Evolutionary conservation across 768 basidiomycete species (phyloP).

Genomic region (Gelatoporia subvermispora): DNA sequence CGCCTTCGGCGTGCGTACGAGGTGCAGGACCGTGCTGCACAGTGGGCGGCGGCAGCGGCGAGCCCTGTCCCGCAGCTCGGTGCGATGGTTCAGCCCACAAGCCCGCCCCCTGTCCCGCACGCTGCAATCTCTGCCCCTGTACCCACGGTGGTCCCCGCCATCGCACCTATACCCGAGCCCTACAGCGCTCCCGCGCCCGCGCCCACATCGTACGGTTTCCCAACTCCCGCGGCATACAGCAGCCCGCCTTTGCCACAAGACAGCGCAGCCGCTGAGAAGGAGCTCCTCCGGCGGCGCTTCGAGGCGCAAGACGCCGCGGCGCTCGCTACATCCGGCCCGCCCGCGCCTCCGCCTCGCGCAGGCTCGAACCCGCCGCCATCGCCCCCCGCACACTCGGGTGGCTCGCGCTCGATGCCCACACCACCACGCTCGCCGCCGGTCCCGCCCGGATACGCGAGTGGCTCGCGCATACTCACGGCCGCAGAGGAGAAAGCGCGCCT

Average conservation of each 20-base stretch:
- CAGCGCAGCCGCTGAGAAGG: conserved; percentile 21
- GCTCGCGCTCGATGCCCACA: conserved; percentile 24
- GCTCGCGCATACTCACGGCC: conserved; percentile 47
- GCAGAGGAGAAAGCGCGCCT: conserved; percentile 77
- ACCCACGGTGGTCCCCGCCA: background rate
- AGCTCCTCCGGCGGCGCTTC: conserved; percentile 26
- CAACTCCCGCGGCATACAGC: background rate
- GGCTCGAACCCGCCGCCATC: conserved; percentile 6
- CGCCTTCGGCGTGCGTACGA: conserved; percentile 58
- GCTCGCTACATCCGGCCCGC: conserved; percentile 10
- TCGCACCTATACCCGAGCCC: background rate
- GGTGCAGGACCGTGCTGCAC: conserved; percentile 57
- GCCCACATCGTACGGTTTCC: background rate
- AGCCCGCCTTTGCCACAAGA: conserved; percentile 5
- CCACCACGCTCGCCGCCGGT: conserved; percentile 28
- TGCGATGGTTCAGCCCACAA: background rate
- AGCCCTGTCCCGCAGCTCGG: background rate
- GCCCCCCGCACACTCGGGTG: conserved; percentile 15
- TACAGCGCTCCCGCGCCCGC: conserved; percentile 9
- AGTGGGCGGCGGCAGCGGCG: conserved; percentile 14
- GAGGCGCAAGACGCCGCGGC: conserved; percentile 26
- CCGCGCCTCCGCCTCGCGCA: conserved; percentile 16
- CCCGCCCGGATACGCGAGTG: conserved; percentile 17
- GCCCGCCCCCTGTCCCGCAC: conserved; percentile 1
- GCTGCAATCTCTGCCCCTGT: background rate